Conservation (phyloP, 768 basidiomycete species). For the Lentinus brumalis region DNA sequence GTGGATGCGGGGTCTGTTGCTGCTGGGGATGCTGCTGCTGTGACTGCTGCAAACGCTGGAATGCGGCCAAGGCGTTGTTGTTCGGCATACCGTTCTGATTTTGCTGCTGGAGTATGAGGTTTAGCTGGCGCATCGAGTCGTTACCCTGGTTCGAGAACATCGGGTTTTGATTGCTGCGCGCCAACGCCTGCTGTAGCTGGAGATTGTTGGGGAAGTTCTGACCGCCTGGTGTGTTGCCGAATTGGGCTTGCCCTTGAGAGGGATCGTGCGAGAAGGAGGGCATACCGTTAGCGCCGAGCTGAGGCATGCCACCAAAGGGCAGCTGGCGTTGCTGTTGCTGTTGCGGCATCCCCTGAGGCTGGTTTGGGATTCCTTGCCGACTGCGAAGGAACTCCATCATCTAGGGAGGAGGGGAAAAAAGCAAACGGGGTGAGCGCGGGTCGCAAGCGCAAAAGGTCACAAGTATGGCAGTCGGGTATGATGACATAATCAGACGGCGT, state of each 20-base stretch:
- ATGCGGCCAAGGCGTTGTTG: conserved; percentile 5
- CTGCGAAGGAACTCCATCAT: conserved; percentile 20
- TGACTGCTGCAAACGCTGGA: conserved; percentile 20
- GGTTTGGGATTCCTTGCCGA: conserved; percentile 4
- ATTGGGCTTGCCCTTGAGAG: conserved; percentile 10
- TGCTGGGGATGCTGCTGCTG: conserved; percentile 21
- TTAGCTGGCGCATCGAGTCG: conserved; percentile 25
- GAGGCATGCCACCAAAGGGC: conserved; percentile 2
- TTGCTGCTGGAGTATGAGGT: conserved; percentile 26
- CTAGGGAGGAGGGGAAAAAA: conserved; percentile 1
- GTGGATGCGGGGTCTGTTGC: conserved; percentile 17
- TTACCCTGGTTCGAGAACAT: conserved; percentile 11
- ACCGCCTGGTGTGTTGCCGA: conserved; percentile 6
- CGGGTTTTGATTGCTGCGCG: conserved; percentile 7
- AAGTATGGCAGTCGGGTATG: conserved; percentile 24
- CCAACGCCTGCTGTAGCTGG: conserved; percentile 13
- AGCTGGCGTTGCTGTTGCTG: conserved; percentile 12
- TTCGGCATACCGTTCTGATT: conserved; percentile 14
- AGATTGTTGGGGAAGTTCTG: conserved; percentile 11
- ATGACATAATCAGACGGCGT: conserved; percentile 34
- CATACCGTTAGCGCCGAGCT: conserved; percentile 8
- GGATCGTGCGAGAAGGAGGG: conserved; percentile 12
- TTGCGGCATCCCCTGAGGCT: conserved; percentile 6
- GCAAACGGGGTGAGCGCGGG: conserved; percentile 11
- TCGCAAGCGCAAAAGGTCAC: conserved; percentile 9